Base-by-base conservation (phyloP, 2,329 filamentous ascomycete species). In the Magnaporthiopsis rhizophila region DNA sequence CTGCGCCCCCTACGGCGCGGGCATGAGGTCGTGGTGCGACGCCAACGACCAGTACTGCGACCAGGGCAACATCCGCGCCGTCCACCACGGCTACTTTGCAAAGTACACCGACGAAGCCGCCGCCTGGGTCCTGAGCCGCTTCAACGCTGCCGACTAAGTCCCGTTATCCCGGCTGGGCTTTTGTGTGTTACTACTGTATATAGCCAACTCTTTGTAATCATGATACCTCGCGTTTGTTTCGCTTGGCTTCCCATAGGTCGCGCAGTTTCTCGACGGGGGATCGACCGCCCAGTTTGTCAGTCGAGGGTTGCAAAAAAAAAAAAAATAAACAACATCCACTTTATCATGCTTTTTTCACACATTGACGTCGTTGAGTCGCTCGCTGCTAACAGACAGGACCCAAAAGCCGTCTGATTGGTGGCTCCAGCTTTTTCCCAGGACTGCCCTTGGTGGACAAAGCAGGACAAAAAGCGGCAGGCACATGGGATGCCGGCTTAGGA, bases 1-100 rank as follows among this genome's bases (percentile, higher is more conserved):
- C 50, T 72, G 71, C 64, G 67, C 67, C 53, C 62, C 68, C 13
- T 69, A 69, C 58, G 63, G 65, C 12, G 63, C 64, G 38, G 59
- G 62, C 15, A 71, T 72, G 58, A 64, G 65, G 34, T 68, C 67
- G 45, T 72, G 67, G 65, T 72, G 71, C 62, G 71, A 72, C 61
- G 64, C 65, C 1, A 68, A 67, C 53, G 71, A 72, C 62, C 65
- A 68, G 4, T 72, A 69, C 63, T 72, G 71, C 66, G 70, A 71
- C 63, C 38, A 18, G 3, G 71, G 71, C 30, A 64, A 64, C 58
- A 64, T 65, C 32, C 45, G 62, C 24, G 50, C 58, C 3, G 64
- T 68, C n/a, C 71, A 72, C 61, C 67, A 69, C 13, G 67, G 62
- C 6, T 72, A 72, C 64, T 70, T 72, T 60, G 62, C 62, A 53